phyloP scores from a whole-genome alignment of 768 basidiomycete genomes.

The Lentinula aciculospora region DNA sequence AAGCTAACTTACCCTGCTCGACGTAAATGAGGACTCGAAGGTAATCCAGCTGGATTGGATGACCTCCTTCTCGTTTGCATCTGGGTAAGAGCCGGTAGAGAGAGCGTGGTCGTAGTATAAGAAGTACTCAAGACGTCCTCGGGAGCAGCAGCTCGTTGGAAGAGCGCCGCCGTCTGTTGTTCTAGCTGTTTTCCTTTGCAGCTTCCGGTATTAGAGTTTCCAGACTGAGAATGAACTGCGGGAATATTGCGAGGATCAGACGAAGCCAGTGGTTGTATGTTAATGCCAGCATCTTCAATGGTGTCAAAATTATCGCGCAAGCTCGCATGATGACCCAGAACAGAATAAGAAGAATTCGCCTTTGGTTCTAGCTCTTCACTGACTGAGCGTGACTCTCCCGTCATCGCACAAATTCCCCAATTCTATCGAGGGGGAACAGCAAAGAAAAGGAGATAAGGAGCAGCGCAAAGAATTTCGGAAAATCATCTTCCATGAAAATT shows the following conservation, averaged over 20 bases:
- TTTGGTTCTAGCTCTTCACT: background rate
- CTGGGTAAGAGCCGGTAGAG: background rate
- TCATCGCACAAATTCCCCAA: background rate
- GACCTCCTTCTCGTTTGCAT: slow-evolving; percentile 38
- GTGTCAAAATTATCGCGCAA: background rate
- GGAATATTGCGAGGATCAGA: background rate
- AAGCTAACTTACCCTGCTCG: slow-evolving; percentile 46
- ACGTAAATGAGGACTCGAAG: slow-evolving; percentile 28
- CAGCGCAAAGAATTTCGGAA: background rate
- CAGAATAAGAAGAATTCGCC: background rate
- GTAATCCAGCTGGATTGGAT: slow-evolving; percentile 46
- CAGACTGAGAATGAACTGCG: background rate
- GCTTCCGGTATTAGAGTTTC: background rate
- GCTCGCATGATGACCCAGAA: background rate
- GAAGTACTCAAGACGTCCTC: slow-evolving; percentile 23
- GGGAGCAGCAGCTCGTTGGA: background rate
- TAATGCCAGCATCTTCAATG: background rate
- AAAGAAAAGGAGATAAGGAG: background rate
- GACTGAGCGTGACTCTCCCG: background rate
- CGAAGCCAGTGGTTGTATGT: background rate
- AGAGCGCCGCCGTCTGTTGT: background rate
- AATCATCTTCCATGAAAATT: background rate
- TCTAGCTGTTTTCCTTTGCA: background rate
- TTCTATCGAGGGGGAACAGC: background rate
- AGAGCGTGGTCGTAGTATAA: background rate